Base-by-base conservation (phyloP, 148 eudicot genomes). In the Chenopodium quinoa region DNA sequence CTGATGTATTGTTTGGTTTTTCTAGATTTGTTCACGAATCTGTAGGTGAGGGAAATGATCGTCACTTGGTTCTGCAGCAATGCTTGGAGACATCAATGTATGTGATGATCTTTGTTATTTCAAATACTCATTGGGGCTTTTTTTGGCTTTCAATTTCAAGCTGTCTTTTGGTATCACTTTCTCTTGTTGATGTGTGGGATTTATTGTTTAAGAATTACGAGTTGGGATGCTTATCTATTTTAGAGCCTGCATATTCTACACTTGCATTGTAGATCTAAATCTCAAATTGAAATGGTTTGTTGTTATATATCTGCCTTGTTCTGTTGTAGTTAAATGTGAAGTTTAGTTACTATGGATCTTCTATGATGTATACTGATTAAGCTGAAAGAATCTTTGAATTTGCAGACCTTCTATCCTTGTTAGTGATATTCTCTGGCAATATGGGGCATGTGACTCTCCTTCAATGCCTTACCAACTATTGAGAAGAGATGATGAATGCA, bases 381-480 rank as follows among this genome's bases (percentile, higher is more conserved):
- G 40, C 22, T 40, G 34, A 69, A 52, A 72, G 19, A 29, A 34
- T 63, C 8, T 80, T 31, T 75, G 25, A 78, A 54, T 83, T 84
- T 86, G 85, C 97, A 96, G 99, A 85, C 99, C 99, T 47, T 81
- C 93, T 62, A 82, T 96, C 82, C 94, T 96, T 62, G 94, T 96
- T 78, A 89, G 95, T 92, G 99, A 96, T 86, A 85, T 96, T 44
- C 81, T 95, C 47, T 85, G 91, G 89, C 91, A 93, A 77, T 85
- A 82, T 89, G 98, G 88, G 86, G 91, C 86, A 46, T 75, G 77
- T 82, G 89, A 82, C 60, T 80, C 93, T 82, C 85, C 90, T 32
- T 73, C 84, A 63, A 75, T 80, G 71, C 86, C 89, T 37, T 89
- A 92, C 70, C 90, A 88, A 75, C 56, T 91, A 81, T 74, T 85